Conservation (phyloP, 2,329 filamentous ascomycete species). For the Calcarisporium arbuscula region DNA sequence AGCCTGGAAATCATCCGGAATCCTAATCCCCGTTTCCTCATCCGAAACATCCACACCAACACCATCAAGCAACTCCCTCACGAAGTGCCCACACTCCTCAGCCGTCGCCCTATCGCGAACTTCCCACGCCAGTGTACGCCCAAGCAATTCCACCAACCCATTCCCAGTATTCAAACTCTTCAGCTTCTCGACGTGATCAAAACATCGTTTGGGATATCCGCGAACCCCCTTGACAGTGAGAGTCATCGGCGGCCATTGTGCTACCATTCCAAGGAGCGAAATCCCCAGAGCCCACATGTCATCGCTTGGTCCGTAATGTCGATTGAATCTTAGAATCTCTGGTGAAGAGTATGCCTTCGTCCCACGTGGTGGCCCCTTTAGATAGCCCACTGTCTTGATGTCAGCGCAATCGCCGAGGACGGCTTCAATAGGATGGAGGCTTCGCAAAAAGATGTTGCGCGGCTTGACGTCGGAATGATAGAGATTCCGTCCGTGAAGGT, state of each 20-base stretch:
- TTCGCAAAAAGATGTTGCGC: constrained; percentile 23
- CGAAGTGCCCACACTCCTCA: constrained; percentile 11
- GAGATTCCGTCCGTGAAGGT: constrained; percentile 16
- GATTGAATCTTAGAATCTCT: constrained; percentile 14
- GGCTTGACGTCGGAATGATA: constrained; percentile 27
- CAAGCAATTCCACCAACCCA: constrained; percentile 15
- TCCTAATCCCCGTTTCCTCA: constrained; percentile 8
- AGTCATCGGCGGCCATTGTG: constrained; percentile 17
- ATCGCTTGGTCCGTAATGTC: constrained; percentile 18
- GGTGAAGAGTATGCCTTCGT: constrained; percentile 24
- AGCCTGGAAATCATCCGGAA: constrained; percentile 17
- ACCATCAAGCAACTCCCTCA: constrained; percentile 7
- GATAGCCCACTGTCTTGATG: constrained; percentile 12
- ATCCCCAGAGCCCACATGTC: constrained; percentile 29
- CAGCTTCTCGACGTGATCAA: constrained; percentile 16
- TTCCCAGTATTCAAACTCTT: constrained; percentile 17
- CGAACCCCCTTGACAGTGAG: constrained; percentile 10
- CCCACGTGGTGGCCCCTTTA: constrained; percentile 13
- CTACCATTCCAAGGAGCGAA: constrained; percentile 22
- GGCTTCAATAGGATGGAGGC: constrained; percentile 19
- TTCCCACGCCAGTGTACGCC: constrained; percentile 16
- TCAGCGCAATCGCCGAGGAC: constrained; percentile 26
- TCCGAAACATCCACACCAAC: too few relatives aligned
- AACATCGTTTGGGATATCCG: constrained; percentile 18
- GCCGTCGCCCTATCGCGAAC: constrained; percentile 13